Percentiles rank a stretch among this genome's conserved stretches.
These are phyloP conservation scores for Fusarium succisae DNA, from an alignment of 2,329 filamentous ascomycete species.

Conservation along the genomic window DNA sequence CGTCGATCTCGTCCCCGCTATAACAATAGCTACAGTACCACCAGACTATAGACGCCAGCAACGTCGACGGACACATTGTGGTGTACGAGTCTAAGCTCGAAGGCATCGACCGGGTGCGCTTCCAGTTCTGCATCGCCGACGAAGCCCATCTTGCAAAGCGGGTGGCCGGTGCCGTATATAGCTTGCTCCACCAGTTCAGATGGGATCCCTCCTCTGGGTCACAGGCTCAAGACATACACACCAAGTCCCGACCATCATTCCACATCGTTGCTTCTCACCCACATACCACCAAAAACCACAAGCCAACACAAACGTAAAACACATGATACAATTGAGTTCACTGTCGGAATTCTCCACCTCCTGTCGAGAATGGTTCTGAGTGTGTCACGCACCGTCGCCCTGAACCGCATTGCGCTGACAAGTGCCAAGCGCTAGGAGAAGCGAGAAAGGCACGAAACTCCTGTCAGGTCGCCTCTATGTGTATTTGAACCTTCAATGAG, in stretches of 20 bases:
- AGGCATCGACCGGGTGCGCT: fast-evolving
- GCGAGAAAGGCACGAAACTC: neutral
- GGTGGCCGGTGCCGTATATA: neutral
- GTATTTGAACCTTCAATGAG: neutral
- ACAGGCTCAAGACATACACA: slow-evolving; percentile 1
- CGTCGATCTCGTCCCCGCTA: slow-evolving; percentile 34
- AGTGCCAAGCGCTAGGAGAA: neutral
- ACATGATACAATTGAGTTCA: slow-evolving; percentile 47
- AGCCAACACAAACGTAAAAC: slow-evolving; percentile 70
- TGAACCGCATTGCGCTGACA: neutral
- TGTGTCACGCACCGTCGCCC: neutral
- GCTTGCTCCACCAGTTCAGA: fast-evolving
- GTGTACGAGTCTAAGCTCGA: neutral
- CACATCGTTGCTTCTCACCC: slow-evolving; percentile 47
- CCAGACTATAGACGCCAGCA: neutral
- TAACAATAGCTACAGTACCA: slow-evolving; percentile 13
- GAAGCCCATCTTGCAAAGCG: neutral
- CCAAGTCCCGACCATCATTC: slow-evolving; percentile 33
- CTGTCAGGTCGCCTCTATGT: neutral
- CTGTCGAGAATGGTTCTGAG: neutral
- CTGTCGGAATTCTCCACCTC: fast-evolving
- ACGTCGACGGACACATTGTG: neutral
- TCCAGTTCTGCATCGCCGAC: neutral
- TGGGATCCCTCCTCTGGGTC: neutral
- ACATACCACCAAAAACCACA: slow-evolving; percentile 53